Percentiles rank a stretch among this genome's conserved stretches.
phyloP scores from a whole-genome alignment of 2,329 filamentous ascomycete genomes.

The Nannizzia gypsea region DNA sequence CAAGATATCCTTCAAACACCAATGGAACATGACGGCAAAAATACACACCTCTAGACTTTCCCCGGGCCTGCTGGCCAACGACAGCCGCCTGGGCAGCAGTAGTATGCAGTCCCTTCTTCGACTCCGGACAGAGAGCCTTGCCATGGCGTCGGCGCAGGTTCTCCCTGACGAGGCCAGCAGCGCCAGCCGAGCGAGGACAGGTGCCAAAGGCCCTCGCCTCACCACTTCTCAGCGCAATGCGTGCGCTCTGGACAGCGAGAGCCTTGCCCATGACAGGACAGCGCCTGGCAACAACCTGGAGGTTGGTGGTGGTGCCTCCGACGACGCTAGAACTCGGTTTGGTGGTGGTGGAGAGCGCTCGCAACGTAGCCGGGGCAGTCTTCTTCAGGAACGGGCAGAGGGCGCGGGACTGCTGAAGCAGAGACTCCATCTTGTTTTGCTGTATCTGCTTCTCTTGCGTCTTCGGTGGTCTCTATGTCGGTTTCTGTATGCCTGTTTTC shows the following conservation, averaged over 20 bases:
- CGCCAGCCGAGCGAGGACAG: slow-evolving; percentile 15
- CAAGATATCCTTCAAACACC: too few species aligned
- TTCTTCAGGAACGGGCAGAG: slow-evolving; percentile 97
- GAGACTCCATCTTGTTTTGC: slow-evolving; percentile 62
- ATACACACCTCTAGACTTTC: slow-evolving; percentile 16
- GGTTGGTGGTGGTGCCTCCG: slow-evolving; percentile 90
- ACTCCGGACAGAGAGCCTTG: slow-evolving; percentile 38
- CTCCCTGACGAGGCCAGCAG: slow-evolving; percentile 1
- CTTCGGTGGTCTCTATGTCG: too few species aligned
- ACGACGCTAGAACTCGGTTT: slow-evolving; percentile 51
- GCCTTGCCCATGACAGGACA: slow-evolving; percentile 99
- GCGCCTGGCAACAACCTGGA: slow-evolving; percentile 84
- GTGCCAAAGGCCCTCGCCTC: slow-evolving; percentile 28
- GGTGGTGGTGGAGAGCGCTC: slow-evolving; percentile 63
- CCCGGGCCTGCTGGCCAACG: slow-evolving; percentile 48
- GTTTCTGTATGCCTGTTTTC: too few species aligned
- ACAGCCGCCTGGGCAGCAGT: slow-evolving; percentile 66
- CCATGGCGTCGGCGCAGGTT: slow-evolving; percentile 19
- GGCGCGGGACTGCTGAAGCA: slow-evolving; percentile 87
- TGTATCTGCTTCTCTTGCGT: not conserved
- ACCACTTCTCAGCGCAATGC: slow-evolving; percentile 21
- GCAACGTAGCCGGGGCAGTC: slow-evolving; percentile 81
- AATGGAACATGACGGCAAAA: not conserved
- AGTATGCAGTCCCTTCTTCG: slow-evolving; percentile 69
- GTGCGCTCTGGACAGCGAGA: slow-evolving; percentile 63